A percentile compares a stretch with the other conserved stretches of the same genome.
These are phyloP conservation scores for Linnemannia exigua DNA, from an alignment of 192 early-diverging fungal species.

Conservation along the genomic window DNA sequence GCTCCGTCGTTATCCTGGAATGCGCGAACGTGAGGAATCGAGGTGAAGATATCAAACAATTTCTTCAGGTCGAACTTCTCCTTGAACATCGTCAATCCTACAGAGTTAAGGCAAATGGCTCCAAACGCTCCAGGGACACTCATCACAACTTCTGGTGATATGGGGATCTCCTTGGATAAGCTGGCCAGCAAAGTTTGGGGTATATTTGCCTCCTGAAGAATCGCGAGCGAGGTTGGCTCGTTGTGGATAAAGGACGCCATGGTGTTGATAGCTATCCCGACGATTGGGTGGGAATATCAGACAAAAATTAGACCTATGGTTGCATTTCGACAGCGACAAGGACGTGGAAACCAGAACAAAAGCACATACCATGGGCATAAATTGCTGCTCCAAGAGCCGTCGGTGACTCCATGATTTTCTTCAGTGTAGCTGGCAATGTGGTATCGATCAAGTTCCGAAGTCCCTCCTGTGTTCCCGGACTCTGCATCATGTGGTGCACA, in stretches of 20 bases:
- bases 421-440: conserved; percentile 81
- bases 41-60: conserved; percentile 83
- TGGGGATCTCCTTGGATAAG: conserved; percentile 78
- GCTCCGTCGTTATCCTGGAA: conserved; percentile 90
- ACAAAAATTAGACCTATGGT: not conserved
- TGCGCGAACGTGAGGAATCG: conserved; percentile 78
- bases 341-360: not conserved
- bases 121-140: conserved; percentile 94
- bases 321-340: not conserved
- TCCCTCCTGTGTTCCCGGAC: conserved; percentile 88
- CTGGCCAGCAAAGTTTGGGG: conserved; percentile 85
- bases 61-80: conserved; percentile 75
- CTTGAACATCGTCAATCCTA: conserved; percentile 88
- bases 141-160: conserved; percentile 82
- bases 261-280: conserved; percentile 88
- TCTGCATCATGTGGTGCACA: conserved; percentile 94
- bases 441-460: conserved; percentile 96
- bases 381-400: conserved; percentile 85
- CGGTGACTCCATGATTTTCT: conserved; percentile 78
- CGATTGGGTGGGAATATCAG: conserved; percentile 60
- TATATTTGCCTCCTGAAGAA: conserved; percentile 93
- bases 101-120: conserved; percentile 94
- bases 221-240: conserved; percentile 95
- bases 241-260: conserved; percentile 98
- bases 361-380: conserved; percentile 79